A percentile compares a stretch with the other conserved stretches of the same genome.
Conservation (phyloP, 352 stramenopile species). For the Phytophthora pluvialis region DNA sequence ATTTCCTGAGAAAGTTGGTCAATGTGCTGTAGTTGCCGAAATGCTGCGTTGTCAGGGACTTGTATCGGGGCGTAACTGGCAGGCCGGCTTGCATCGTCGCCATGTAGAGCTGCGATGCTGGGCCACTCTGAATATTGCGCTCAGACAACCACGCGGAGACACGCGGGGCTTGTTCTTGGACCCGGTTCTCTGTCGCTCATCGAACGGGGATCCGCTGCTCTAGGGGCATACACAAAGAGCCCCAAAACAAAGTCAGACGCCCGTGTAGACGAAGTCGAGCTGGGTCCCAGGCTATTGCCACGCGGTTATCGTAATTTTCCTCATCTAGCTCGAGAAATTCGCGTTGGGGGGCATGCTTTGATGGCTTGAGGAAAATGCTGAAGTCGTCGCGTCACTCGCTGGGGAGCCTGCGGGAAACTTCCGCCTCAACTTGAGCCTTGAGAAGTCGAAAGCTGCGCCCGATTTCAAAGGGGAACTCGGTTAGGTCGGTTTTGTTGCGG, state of each 20-base stretch:
- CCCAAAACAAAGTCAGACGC: slow-evolving; percentile 14
- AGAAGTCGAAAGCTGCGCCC: not conserved
- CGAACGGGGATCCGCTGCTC: not conserved
- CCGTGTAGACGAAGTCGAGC: slow-evolving; percentile 11
- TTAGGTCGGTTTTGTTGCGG: not conserved
- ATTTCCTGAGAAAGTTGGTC: slow-evolving; percentile 6
- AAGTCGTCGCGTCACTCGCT: not conserved
- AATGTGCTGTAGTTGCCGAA: slow-evolving; percentile 13
- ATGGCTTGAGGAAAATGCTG: slow-evolving; percentile 1
- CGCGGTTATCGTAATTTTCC: not conserved
- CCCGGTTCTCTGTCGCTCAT: slow-evolving; percentile 6
- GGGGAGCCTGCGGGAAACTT: not conserved
- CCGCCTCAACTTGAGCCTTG: not conserved
- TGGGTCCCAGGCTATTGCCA: not conserved
- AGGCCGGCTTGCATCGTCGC: slow-evolving; percentile 13
- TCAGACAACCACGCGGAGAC: slow-evolving; percentile 4
- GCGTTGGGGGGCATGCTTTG: slow-evolving; percentile 1
- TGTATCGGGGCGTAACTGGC: not conserved
- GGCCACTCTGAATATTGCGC: slow-evolving; percentile 2
- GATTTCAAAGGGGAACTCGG: not conserved
- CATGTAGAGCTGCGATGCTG: slow-evolving; percentile 7
- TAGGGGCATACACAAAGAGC: slow-evolving; percentile 25
- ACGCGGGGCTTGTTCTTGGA: slow-evolving; percentile 12
- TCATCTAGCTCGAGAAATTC: slow-evolving; percentile 10
- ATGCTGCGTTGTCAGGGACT: slow-evolving; percentile 14